Evolutionary conservation across 2,329 filamentous ascomycete species (phyloP).

Genomic region (Ophiostoma montium): DNA sequence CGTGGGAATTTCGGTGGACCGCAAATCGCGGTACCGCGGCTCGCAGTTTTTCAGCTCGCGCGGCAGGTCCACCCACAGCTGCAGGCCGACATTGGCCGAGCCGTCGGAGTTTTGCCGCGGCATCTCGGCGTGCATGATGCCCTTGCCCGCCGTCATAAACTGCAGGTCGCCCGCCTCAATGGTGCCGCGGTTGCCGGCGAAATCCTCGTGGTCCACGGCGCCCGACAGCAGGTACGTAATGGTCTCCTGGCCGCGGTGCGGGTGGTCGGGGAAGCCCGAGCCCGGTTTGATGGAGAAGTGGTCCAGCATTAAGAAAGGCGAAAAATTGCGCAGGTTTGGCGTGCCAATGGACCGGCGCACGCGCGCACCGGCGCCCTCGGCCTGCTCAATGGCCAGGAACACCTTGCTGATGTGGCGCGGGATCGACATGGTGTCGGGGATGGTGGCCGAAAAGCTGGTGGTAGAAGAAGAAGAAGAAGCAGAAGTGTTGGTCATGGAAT

Average conservation of each 20-base stretch:
- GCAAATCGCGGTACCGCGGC: conserved; percentile 79
- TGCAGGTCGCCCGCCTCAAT: conserved; percentile 82
- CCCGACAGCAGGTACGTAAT: conserved; percentile 85
- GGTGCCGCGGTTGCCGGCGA: conserved; percentile 71
- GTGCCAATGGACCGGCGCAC: conserved; percentile 84
- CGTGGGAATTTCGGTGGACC: conserved; percentile 62
- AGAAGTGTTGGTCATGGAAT: not conserved
- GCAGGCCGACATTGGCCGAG: conserved; percentile 68
- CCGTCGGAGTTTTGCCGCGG: conserved; percentile 66
- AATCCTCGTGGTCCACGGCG: conserved; percentile 83
- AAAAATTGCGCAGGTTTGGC: conserved; percentile 67
- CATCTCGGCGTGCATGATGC: conserved; percentile 95
- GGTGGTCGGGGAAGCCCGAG: conserved; percentile 82
- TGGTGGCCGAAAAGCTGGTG: not conserved
- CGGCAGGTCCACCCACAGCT: conserved; percentile 91
- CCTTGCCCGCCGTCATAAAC: conserved; percentile 91
- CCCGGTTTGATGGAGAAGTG: conserved; percentile 71
- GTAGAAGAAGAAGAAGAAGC: not conserved
- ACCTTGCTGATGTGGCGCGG: conserved; percentile 68
- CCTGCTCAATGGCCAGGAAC: conserved; percentile 72
- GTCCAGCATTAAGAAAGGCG: conserved; percentile 91
- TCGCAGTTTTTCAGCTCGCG: conserved; percentile 72
- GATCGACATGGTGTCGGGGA: conserved; percentile 39
- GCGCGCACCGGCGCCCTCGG: conserved; percentile 75
- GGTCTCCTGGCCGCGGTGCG: conserved; percentile 67